Evolutionary conservation across 2,329 filamentous ascomycete genomes (phyloP).

Genomic region (Tricladium varicosporioides): DNA sequence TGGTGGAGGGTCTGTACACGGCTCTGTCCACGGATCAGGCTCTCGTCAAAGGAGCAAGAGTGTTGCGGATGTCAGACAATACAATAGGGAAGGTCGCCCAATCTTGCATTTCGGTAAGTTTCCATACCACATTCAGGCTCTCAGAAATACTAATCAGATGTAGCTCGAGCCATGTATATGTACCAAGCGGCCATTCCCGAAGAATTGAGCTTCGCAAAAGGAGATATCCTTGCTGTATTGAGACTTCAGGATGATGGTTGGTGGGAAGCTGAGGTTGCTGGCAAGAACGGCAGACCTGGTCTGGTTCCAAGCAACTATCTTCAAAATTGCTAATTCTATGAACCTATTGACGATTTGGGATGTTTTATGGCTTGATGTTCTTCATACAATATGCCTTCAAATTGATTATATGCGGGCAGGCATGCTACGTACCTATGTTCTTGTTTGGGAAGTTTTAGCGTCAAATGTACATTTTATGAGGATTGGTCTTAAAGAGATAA

Average conservation of each 20-base stretch:
- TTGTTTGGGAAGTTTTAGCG: constrained; percentile 2
- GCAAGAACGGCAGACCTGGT: constrained; percentile 57
- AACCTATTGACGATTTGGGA: background rate
- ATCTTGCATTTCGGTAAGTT: constrained; percentile 92
- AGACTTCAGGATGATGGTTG: constrained; percentile 95
- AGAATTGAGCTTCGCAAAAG: constrained; percentile 88
- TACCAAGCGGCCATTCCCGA: constrained; percentile 95
- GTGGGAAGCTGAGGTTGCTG: constrained; percentile 97
- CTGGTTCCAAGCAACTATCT: constrained; percentile 70
- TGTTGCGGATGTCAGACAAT: constrained; percentile 76
- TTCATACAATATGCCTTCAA: background rate
- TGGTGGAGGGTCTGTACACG: constrained; percentile 36
- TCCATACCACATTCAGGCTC: background rate
- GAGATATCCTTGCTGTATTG: constrained; percentile 84
- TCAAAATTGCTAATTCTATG: constrained; percentile 30
- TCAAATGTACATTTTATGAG: constrained; percentile 3
- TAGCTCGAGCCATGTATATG: constrained; percentile 90
- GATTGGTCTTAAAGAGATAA: background rate
- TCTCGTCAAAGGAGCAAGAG: constrained; percentile 72
- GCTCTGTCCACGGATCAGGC: constrained; percentile 35
- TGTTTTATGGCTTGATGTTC: background rate
- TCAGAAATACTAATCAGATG: constrained; percentile 22
- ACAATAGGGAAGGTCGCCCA: constrained; percentile 79
- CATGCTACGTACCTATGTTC: background rate
- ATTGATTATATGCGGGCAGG: background rate